Evolutionary conservation across 352 stramenopile genomes (phyloP), one percentile per base, ranked within the genome.

Genomic region (Pythium utonaiense): DNA sequence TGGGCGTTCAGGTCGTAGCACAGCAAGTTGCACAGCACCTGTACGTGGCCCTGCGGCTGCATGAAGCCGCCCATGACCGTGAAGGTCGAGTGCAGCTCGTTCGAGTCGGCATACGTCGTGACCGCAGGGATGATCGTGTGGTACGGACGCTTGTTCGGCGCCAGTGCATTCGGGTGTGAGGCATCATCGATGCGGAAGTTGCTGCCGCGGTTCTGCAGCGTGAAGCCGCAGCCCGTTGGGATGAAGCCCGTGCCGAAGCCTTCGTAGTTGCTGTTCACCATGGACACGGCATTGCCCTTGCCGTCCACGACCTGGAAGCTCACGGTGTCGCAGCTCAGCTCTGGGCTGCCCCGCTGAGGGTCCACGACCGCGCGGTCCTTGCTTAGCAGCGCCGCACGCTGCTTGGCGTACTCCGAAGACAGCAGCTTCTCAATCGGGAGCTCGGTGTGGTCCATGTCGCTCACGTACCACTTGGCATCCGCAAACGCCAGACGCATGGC

Each of bases 221-320:
- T 91, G 75, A 99, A 99, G 28, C 97, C 96, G 62, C 88, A 98
- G 17, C 82, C 82, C 17, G 87, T 63, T 0, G 96, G 96, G 49
- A 98, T 90, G 44, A 98, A 87, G n/a, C 82, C 95, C 25, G 92
- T 97, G 36, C 97, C 97, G 65, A 99, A 99, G 42, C 91, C 93
- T 73, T 95, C 91, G 71, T 98, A 99, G 78, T 99, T 99, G 65
- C 87, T 98, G 76, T 99, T 98, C 19, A 99, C 96, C 82, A 99
- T 98, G 22, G 93, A 98, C 31, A 98, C 93, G 5, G 97, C 96
- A 70, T 99, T 99, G 22, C 96, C 97, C 6, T 80, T 62, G 8
- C 71, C 70, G 63, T 99, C 97, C 9, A 99, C 85, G n/a, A 98
- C 95, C 71, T 98, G 91, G 72, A 98, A 98, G 66, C 84, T 97